Evolutionary conservation across 1,284 basidiomycete genomes (phyloP), one percentile per base, ranked within the genome.

Genomic region (Papiliotrema laurentii): DNA sequence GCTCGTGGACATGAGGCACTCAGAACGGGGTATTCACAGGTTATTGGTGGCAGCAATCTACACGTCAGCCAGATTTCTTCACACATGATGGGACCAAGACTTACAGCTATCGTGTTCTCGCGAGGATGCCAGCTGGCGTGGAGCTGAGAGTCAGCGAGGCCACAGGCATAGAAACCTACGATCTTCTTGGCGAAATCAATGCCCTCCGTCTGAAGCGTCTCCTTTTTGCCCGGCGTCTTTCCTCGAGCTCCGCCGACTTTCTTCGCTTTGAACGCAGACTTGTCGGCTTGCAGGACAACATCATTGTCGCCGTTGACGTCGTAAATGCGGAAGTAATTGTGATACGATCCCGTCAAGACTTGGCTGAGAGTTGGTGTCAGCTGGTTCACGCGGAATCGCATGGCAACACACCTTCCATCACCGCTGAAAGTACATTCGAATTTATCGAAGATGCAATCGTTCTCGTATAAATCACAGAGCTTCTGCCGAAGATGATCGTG

Each of bases 121-220:
- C 83, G 80, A 40, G 94, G 93, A 79, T 97, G 93, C 88, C 91
- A 97, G 75, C 91, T 96, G 47, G 89, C 88, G 72, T 93, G 90
- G 61, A 93, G 76, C 74, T 41, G 10, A 16, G 19, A 5, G 34
- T 59, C 45, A 66, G 57, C 51, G 6, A 4, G 7, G 0, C 35
- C 39, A 0, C 47, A 38, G 37, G 30, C 33, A 42, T 39, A 43
- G 37, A 30, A 33, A 63, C 79, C 75, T 51, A 81, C 69, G 67
- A 99, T 98, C 83, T 98, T 98, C 86, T 97, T 98, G 77, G 94
- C 94, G 76, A 97, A 99, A 76, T 97, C 92, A 60, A 94, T 81
- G 34, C 87, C 85, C 66, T 96, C 91, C 61, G 88, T 78, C 66
- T 91, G 87, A 83, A 94, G 86, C 35, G 83, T 83, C 59, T 92